These are phyloP conservation scores for Hemerocallis citrina DNA, from an alignment of 106 monocot species.

Conservation along the genomic window DNA sequence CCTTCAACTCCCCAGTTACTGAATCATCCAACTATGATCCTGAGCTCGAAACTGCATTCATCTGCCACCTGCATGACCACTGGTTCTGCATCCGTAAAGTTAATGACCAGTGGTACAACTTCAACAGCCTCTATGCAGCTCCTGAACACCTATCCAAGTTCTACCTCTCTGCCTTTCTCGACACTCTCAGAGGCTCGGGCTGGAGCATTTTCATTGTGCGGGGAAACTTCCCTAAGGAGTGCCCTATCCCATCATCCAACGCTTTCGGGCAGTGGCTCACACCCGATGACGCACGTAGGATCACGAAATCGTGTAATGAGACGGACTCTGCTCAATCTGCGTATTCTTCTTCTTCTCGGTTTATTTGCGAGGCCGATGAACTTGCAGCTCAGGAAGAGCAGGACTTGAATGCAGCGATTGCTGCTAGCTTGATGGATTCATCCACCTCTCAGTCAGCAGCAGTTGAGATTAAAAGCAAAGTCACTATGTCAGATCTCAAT, in stretches of 20 bases:
- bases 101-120: conserved; percentile 93
- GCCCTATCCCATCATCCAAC: conserved; percentile 53
- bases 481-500: background rate
- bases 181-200: conserved; percentile 67
- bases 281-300: conserved; percentile 80
- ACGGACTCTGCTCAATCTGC: conserved; percentile 3
- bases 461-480: background rate
- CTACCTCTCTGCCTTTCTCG: conserved; percentile 86
- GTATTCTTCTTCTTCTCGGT: background rate
- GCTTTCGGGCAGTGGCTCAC: conserved; percentile 88
- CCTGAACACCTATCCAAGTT: conserved; percentile 93
- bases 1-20: conserved; percentile 58
- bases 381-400: conserved; percentile 65
- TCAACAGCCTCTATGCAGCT: conserved; percentile 91
- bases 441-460: background rate
- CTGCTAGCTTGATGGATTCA: conserved; percentile 76
- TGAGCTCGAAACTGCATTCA: conserved; percentile 81
- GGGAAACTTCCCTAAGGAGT: conserved; percentile 88
- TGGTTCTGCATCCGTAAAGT: conserved; percentile 99
- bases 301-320: conserved; percentile 70
- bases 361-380: conserved; percentile 24
- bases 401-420: conserved; percentile 84
- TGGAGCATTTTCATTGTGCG: conserved; percentile 97
- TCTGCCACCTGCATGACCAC: conserved; percentile 80
- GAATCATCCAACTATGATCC: conserved; percentile 65